Evolutionary conservation across 192 early-diverging fungal species (phyloP).

Genomic region (Globomyces pollinis-pini): DNA sequence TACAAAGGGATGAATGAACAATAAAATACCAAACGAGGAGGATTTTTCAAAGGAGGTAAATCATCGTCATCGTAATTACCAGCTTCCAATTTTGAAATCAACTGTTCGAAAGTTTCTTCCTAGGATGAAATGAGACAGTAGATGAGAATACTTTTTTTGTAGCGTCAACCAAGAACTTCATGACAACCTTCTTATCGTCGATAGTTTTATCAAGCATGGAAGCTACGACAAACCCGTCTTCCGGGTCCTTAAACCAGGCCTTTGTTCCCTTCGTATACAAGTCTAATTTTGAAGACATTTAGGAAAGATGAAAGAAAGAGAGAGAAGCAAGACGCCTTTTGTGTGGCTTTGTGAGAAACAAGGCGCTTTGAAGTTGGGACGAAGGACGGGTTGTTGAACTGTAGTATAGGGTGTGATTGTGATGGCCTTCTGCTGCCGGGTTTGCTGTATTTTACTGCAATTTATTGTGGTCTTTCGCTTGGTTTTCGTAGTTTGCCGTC

Average conservation of each 20-base stretch:
- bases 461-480: too few species aligned
- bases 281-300: conserved; percentile 11
- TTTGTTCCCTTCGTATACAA: conserved; percentile 34
- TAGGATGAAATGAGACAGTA: too few species aligned
- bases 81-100: conserved; percentile 58
- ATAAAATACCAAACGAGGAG: conserved; percentile 60
- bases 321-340: too few species aligned
- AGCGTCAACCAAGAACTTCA: conserved; percentile 55
- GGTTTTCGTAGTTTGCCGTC: too few species aligned
- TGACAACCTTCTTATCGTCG: conserved; percentile 47
- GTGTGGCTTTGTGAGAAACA: too few species aligned
- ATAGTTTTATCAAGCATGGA: conserved; percentile 47
- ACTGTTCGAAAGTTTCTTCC: conserved; percentile 67
- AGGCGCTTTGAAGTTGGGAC: too few species aligned
- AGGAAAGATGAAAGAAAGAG: too few species aligned
- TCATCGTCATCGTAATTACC: conserved; percentile 51
- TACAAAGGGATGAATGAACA: too few species aligned
- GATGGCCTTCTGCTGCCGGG: too few species aligned
- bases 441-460: too few species aligned
- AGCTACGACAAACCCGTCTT: conserved; percentile 79
- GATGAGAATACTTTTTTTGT: conserved; percentile 39
- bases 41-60: conserved; percentile 89
- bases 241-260: conserved; percentile 84
- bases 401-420: too few species aligned
- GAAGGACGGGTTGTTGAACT: too few species aligned